Base-by-base conservation (phyloP, 2,329 filamentous ascomycete genomes). In the Calonectria hawksworthii region DNA sequence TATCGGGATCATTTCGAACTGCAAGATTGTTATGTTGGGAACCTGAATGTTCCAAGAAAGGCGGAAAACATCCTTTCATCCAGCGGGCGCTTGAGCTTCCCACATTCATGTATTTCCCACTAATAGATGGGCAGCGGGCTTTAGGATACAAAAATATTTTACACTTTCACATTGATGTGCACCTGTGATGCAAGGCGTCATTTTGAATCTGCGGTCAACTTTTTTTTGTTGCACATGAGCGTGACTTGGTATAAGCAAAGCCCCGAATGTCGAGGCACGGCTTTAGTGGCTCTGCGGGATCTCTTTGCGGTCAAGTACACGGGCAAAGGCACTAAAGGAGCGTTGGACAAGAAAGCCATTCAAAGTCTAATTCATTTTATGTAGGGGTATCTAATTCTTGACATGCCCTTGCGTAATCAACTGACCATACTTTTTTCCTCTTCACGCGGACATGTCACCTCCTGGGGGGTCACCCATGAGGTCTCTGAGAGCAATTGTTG, bases 401-500 rank as follows among this genome's bases (percentile, higher is more conserved):
- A 70, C 30, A n/a, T 44, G 26, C 23, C 47, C 44, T 36, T n/a
- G 38, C 30, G 47, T 28, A 30, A 18, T 23, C 28, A 28, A 38
- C n/a, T 26, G 14, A n/a, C 38, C 26, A 51, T 63, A 50, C 56
- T 34, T 44, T 23, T 36, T 30, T 50, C 26, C 38, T 23, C 23
- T 30, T 50, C 26, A 50, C 26, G 26, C 38, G 21, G 61, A 65
- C 38, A 23, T 28, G 5, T 44, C 41, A 6, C 18, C 78, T 67
- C 84, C 82, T 10, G 82, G 81, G 21, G 82, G 78, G 30, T 87
- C 84, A n/a, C 87, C 86, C 88, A 95, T 96, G 75, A 98, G 85
- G 85, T 98, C 95, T 68, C 95, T 87, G 77, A 98, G 83, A 16
- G 94, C 94, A 88, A 98, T 95, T 0, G 95, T 98, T 0, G 95